These are phyloP conservation scores for Fusarium sp. DNA, from an alignment of 2,329 filamentous ascomycete species.

Conservation along the genomic window DNA sequence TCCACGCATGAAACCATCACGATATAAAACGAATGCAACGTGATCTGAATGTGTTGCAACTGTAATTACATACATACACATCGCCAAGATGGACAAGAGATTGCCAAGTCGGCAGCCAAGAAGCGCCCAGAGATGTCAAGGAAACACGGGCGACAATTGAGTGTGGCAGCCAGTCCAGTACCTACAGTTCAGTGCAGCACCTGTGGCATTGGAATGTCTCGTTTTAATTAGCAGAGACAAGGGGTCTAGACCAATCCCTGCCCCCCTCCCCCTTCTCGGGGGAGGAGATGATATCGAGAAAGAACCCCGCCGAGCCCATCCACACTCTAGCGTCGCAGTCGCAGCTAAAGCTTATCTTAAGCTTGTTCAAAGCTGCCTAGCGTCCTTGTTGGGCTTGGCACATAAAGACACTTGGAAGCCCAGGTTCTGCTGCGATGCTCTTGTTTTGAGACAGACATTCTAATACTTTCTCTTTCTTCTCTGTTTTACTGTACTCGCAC, in stretches of 20 bases:
- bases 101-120: not conserved
- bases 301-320: not conserved
- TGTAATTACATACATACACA: not conserved
- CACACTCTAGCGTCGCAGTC: not conserved
- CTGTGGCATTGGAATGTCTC: constrained; percentile 1
- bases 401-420: constrained; percentile 5
- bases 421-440: not conserved
- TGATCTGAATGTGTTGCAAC: not conserved
- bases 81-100: not conserved
- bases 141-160: constrained; percentile 1
- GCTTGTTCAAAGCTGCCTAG: constrained; percentile 20
- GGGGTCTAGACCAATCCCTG: constrained; percentile 19
- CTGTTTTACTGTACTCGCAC: not conserved
- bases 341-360: constrained; percentile 23
- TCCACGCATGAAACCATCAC: not conserved
- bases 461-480: not conserved
- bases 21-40: not conserved
- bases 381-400: not conserved
- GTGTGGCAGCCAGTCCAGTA: not conserved
- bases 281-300: constrained; percentile 18
- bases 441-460: not conserved
- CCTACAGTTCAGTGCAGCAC: not conserved
- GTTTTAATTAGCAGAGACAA: not conserved
- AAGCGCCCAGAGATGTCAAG: not conserved
- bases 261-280: constrained; percentile 8